A percentile compares a stretch with the other conserved stretches of the same genome.
Conservation (phyloP, 805 yeast genomes). For the Metschnikowia arizonensis region DNA sequence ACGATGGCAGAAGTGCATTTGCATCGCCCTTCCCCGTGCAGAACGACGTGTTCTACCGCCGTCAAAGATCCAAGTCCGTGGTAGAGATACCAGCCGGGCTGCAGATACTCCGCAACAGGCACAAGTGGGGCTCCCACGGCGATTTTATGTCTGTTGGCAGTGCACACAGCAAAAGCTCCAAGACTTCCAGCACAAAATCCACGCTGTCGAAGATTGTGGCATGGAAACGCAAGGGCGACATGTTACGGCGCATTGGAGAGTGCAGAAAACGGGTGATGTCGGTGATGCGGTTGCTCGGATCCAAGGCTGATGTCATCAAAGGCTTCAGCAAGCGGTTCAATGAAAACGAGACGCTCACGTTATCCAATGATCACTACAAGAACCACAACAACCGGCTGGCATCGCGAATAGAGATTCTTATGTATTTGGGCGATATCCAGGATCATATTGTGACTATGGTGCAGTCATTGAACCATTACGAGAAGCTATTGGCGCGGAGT, state of each 20-base stretch:
- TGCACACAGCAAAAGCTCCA: constrained; percentile 5
- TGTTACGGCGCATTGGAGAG: constrained; percentile 92
- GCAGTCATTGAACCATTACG: constrained; percentile 90
- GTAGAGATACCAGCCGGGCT: constrained; percentile 24
- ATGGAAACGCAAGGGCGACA: constrained; percentile 92
- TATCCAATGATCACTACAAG: constrained; percentile 5
- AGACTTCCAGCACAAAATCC: constrained; percentile 30
- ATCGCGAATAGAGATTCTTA: constrained; percentile 72
- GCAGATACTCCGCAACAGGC: constrained; percentile 10
- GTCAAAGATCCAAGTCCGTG: constrained; percentile 36
- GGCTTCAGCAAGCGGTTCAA: constrained; percentile 90
- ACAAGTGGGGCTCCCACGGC: constrained; percentile 14
- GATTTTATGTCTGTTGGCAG: constrained; percentile 15
- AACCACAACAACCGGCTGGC: constrained; percentile 34
- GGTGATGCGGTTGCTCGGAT: constrained; percentile 73
- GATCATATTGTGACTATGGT: constrained; percentile 98
- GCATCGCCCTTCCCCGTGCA: constrained; percentile 18
- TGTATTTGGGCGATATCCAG: constrained; percentile 95
- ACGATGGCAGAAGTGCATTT: constrained; percentile 28
- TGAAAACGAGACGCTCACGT: constrained; percentile 41
- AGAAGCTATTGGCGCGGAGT: constrained; percentile 87
- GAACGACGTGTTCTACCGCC: constrained; percentile 28
- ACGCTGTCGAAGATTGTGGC: constrained; percentile 47
- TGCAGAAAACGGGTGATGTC: constrained; percentile 94
- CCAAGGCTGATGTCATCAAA: constrained; percentile 95